Base-by-base conservation (phyloP, 169 alveolate genomes). In the Eimeria zaria region DNA sequence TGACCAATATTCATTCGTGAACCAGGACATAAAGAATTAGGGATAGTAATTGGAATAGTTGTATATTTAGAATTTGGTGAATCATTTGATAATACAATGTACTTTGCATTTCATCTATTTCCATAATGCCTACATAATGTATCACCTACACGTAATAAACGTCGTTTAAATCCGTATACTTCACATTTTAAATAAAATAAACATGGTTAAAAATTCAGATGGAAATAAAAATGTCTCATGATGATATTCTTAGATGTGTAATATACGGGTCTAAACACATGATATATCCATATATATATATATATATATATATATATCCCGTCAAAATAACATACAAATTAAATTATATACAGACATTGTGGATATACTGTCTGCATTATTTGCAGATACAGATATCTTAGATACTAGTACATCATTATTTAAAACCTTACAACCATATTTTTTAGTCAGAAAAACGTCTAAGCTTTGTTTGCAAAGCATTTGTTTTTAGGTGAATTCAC, bases 141-240 rank as follows among this genome's bases (percentile, higher is more conserved):
- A 89, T 94, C 67, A 60, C 96, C 89, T 67, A 96, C 97, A 33
- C 78, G 46, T 92, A 55, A 96, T 53, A 44, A 80, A 36, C 51
- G 60, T 89, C n/a, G 91, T 95, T 96, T 76, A 41, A 48, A 93
- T 62, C 80, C 69, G 81, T 76, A 85, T 69, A 74, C 18, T n/a
- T 96, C 62, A 81, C 84, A 78, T 71, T 96, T 95, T 60, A 88
- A 36, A 22, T 73, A 73, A 73, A 36, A 73, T 73, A 44, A 39
- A 73, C 36, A 73, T 73, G 55, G 2, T 41, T 46, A 71, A 58
- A 30, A 1, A 33, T 58, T 95, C n/a, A 46, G 58, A 11, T 74
- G 51, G 51, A 55, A 33, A 53, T 89, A 51, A 8, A 89, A 89
- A 67, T 55, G 16, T 67, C 46, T 89, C 95, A 60, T n/a, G 12